Evolutionary conservation across 495 filamentous ascomycete species (phyloP), one percentile per base, ranked within the genome.

Genomic region (Tuber calosporum): DNA sequence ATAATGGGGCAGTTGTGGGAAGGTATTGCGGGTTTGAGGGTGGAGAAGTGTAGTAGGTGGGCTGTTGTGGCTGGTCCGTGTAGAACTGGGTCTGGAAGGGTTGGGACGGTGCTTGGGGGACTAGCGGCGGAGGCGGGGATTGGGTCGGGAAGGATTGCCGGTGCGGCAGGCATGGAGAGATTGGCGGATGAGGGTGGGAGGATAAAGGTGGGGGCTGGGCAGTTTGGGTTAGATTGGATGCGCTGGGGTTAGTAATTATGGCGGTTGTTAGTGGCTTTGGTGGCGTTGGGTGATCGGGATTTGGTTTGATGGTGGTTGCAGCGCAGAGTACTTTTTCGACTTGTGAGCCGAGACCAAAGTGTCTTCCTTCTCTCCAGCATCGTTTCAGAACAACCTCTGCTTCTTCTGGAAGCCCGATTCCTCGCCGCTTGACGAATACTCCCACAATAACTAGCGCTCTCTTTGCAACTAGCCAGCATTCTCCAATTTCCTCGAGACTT

Each of bases 401-500:
- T 82, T 97, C 94, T 73, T 91, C 89, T 0, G 96, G 96, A 22
- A 98, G 83, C 48, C 92, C 88, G 26, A 97, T 88, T 17, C 90
- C 90, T 95, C 95, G 98, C 74, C 93, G 93, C 37, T 88, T 87
- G 9, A 91, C 91, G n/a, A 96, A 88, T 38, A 94, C 87, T 72
- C 90, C 92, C 53, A 99, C 85, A 48, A 97, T 96, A 70, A 89
- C 86, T 1, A 98, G 86, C 0, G 96, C 93, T 34, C 94, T 87
- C 42, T 93, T 86, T 19, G 93, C 96, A 78, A 94, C 94, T 4
- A 93, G 88, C 95, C 95, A 99, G 74, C 91, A 89, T 83, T 97
- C 94, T 1, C 91, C 93, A 77, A 99, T 97, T 80, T 99, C 96
- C 83, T 98, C 95, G 19, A 98, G 88, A 74, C 95, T 92, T 71